Evolutionary conservation across 768 basidiomycete species (phyloP).

Genomic region (Albatrellus ellisii): DNA sequence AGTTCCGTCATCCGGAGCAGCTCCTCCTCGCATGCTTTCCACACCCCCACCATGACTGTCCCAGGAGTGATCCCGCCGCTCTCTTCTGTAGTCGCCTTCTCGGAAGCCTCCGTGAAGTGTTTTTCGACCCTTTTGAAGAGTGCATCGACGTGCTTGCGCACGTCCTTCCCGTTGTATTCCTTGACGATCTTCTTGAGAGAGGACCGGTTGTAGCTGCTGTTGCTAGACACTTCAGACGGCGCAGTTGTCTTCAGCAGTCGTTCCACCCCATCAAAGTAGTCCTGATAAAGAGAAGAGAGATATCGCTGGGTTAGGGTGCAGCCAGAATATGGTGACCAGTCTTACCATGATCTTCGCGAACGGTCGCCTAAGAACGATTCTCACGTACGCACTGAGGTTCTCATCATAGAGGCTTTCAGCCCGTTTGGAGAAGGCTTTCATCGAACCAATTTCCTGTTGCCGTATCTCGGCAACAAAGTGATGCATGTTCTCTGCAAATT

Average conservation of each 20-base stretch:
- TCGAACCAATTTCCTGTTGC: constrained; percentile 50
- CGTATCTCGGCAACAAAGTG: constrained; percentile 79
- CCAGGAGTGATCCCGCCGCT: constrained; percentile 38
- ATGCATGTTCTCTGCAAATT: constrained; percentile 88
- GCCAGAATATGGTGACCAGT: background rate
- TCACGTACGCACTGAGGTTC: constrained; percentile 77
- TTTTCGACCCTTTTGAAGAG: constrained; percentile 90
- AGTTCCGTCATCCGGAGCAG: constrained; percentile 58
- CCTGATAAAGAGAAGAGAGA: constrained; percentile 32
- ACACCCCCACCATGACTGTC: constrained; percentile 69
- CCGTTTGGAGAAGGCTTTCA: constrained; percentile 47
- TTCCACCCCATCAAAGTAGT: constrained; percentile 90
- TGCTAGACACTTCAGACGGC: constrained; percentile 62
- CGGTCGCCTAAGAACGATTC: constrained; percentile 73
- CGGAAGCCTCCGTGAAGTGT: constrained; percentile 80
- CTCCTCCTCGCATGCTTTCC: constrained; percentile 86
- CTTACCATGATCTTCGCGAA: constrained; percentile 68
- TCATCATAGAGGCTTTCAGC: constrained; percentile 85
- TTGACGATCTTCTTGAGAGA: constrained; percentile 76
- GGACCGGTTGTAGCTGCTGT: constrained; percentile 60
- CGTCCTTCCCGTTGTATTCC: constrained; percentile 78
- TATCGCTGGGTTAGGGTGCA: background rate
- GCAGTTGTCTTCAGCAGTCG: constrained; percentile 73
- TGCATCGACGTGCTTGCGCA: constrained; percentile 78
- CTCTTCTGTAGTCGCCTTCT: constrained; percentile 40